phyloP scores from a whole-genome alignment of 2,329 filamentous ascomycete genomes.

The Fonsecaea monophora region DNA sequence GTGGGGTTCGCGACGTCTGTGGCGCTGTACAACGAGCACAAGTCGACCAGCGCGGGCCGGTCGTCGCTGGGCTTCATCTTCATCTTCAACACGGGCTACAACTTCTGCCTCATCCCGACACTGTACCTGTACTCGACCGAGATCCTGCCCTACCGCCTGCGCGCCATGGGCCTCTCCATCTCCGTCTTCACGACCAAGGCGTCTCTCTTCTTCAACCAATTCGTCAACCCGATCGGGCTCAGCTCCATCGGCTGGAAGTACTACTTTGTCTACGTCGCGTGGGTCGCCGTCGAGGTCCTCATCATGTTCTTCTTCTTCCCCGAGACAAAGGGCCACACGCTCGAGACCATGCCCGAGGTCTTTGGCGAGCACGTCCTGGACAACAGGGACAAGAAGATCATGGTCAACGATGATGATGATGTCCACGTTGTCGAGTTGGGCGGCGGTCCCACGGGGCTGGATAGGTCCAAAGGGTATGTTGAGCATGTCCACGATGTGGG shows the following conservation, averaged over 20 bases:
- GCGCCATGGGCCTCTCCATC: slow-evolving; percentile 12
- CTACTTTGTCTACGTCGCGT: slow-evolving; percentile 53
- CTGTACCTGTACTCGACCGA: slow-evolving; percentile 10
- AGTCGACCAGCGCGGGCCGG: neutral
- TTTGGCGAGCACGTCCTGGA: slow-evolving; percentile 6
- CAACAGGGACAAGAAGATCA: neutral
- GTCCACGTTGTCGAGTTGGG: slow-evolving; percentile 6
- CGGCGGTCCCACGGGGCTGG: neutral
- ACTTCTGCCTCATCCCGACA: slow-evolving; percentile 8
- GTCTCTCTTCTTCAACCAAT: slow-evolving; percentile 44
- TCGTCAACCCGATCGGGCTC: slow-evolving; percentile 48
- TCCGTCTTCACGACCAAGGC: slow-evolving; percentile 44
- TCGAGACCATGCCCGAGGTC: slow-evolving; percentile 53
- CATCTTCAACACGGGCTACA: slow-evolving; percentile 11
- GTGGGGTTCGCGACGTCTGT: slow-evolving; percentile 10
- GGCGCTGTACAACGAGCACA: slow-evolving; percentile 7
- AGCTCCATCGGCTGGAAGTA: slow-evolving; percentile 55
- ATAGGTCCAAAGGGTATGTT: neutral
- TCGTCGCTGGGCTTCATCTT: slow-evolving; percentile 10
- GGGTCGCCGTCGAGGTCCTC: slow-evolving; percentile 45
- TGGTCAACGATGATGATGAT: neutral
- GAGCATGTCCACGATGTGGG: slow-evolving; percentile 6
- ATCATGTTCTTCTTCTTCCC: slow-evolving; percentile 48
- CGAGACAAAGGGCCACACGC: slow-evolving; percentile 15
- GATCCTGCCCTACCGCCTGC: slow-evolving; percentile 10